Evolutionary conservation across 768 basidiomycete genomes (phyloP).

Genomic region (Auriscalpium vulgare): DNA sequence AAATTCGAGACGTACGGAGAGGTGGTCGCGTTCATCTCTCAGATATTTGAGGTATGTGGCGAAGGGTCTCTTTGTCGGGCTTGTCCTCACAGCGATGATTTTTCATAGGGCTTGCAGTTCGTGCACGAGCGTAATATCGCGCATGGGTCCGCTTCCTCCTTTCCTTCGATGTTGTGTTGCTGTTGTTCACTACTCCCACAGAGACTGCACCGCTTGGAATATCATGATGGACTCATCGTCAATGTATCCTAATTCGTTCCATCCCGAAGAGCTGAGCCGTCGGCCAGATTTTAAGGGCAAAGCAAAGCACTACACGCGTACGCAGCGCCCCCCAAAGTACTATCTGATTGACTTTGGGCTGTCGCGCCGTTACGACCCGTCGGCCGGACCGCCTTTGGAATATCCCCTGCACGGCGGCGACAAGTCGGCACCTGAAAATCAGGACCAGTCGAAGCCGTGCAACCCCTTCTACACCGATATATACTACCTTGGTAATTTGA

Average conservation of each 20-base stretch:
- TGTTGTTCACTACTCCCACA: too few relatives aligned
- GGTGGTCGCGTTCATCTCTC: slow-evolving; percentile 17
- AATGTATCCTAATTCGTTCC: slow-evolving; percentile 7
- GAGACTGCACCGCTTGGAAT: too few relatives aligned
- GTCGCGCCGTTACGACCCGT: slow-evolving; percentile 16
- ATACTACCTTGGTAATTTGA: slow-evolving; percentile 18
- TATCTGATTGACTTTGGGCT: slow-evolving; percentile 25
- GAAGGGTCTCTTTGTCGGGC: too few relatives aligned
- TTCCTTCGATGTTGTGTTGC: too few relatives aligned
- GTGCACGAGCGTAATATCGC: too few relatives aligned
- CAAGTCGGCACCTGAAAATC: slow-evolving; percentile 19
- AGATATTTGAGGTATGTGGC: slow-evolving; percentile 18
- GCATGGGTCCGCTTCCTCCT: too few relatives aligned
- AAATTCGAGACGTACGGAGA: slow-evolving; percentile 20
- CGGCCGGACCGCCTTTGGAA: slow-evolving; percentile 8
- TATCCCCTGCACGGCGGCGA: slow-evolving; percentile 18
- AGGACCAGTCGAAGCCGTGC: not conserved
- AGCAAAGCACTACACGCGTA: slow-evolving; percentile 17
- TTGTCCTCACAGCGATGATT: too few relatives aligned
- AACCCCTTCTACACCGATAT: slow-evolving; percentile 21
- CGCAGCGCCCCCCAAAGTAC: too few relatives aligned
- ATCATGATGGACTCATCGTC: slow-evolving; percentile 7
- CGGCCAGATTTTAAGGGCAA: slow-evolving; percentile 1
- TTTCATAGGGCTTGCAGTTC: too few relatives aligned
- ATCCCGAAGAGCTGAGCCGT: slow-evolving; percentile 1